These are phyloP conservation scores for Coniophora puteana DNA, from an alignment of 1,284 basidiomycete species.

Conservation along the genomic window DNA sequence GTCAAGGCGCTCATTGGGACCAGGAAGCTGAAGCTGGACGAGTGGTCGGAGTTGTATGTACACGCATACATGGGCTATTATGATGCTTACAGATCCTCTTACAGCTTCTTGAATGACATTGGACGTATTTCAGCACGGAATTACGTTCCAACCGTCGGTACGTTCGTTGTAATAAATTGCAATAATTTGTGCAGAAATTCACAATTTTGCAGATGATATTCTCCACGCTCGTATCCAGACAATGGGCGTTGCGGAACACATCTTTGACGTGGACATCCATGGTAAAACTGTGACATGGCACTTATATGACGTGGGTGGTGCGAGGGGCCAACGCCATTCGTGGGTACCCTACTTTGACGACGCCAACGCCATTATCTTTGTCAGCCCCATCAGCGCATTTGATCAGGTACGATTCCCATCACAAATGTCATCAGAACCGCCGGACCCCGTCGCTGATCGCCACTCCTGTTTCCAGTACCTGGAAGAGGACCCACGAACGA, in stretches of 20 bases:
- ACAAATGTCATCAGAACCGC: neutral
- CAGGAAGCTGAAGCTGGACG: slow-evolving; percentile 71
- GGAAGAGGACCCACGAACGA: slow-evolving; percentile 78
- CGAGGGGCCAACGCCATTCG: slow-evolving; percentile 76
- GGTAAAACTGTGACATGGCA: slow-evolving; percentile 76
- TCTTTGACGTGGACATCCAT: slow-evolving; percentile 69
- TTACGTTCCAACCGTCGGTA: slow-evolving; percentile 73
- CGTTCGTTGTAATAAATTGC: slow-evolving; percentile 6
- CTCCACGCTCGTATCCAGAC: slow-evolving; percentile 81
- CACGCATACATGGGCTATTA: slow-evolving; percentile 17
- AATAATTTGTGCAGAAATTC: neutral
- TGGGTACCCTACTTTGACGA: slow-evolving; percentile 85
- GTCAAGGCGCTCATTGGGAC: slow-evolving; percentile 64
- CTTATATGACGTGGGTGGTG: slow-evolving; percentile 78
- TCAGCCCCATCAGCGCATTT: slow-evolving; percentile 83
- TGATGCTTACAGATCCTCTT: slow-evolving; percentile 8
- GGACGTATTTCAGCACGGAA: slow-evolving; percentile 59
- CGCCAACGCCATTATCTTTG: slow-evolving; percentile 82
- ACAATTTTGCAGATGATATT: slow-evolving; percentile 61
- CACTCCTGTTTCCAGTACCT: slow-evolving; percentile 59
- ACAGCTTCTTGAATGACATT: slow-evolving; percentile 72
- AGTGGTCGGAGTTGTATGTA: slow-evolving; percentile 81
- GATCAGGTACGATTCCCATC: slow-evolving; percentile 54
- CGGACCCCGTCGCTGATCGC: neutral
- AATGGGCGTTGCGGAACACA: slow-evolving; percentile 79